These are phyloP conservation scores for Salicornia ramosissima DNA, from an alignment of 148 eudicot genomes.

Conservation along the genomic window DNA sequence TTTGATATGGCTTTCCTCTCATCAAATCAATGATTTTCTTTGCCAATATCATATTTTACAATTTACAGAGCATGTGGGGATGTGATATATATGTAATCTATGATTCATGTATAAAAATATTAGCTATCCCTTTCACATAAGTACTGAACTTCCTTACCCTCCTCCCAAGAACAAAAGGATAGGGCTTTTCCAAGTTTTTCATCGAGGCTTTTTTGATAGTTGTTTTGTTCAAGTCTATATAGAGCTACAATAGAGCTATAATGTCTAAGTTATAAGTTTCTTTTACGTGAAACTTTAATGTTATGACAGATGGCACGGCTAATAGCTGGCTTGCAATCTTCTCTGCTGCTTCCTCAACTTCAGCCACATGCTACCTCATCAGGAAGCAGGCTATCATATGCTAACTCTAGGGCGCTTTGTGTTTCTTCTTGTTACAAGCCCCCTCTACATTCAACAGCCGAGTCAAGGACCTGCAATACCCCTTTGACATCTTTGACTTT, in stretches of 20 bases:
- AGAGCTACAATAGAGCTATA: neutral
- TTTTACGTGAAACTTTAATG: neutral
- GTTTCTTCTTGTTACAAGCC: slow-evolving; percentile 24
- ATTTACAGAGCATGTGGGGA: too few relatives aligned
- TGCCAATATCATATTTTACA: neutral
- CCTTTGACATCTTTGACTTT: slow-evolving; percentile 3
- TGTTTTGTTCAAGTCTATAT: neutral
- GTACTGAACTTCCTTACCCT: neutral
- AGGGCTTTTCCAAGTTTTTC: neutral
- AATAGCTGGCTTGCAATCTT: slow-evolving; percentile 31
- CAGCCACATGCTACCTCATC: slow-evolving; percentile 24
- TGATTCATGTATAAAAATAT: neutral
- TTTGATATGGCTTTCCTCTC: neutral
- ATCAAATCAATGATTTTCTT: neutral
- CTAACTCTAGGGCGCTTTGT: slow-evolving; percentile 12
- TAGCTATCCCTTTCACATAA: neutral
- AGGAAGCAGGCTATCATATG: slow-evolving; percentile 6
- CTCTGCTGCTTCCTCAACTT: slow-evolving; percentile 35
- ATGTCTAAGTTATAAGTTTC: neutral
- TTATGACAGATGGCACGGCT: slow-evolving; percentile 38
- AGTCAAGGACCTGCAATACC: slow-evolving; percentile 9
- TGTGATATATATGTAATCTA: too few relatives aligned
- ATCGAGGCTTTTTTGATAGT: neutral
- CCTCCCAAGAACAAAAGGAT: neutral
- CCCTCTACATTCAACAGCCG: slow-evolving; percentile 13